Percentiles rank a stretch among this genome's conserved stretches.
Evolutionary conservation across 805 yeast species (phyloP).

Genomic region (Starmerella potacharoeniae): DNA sequence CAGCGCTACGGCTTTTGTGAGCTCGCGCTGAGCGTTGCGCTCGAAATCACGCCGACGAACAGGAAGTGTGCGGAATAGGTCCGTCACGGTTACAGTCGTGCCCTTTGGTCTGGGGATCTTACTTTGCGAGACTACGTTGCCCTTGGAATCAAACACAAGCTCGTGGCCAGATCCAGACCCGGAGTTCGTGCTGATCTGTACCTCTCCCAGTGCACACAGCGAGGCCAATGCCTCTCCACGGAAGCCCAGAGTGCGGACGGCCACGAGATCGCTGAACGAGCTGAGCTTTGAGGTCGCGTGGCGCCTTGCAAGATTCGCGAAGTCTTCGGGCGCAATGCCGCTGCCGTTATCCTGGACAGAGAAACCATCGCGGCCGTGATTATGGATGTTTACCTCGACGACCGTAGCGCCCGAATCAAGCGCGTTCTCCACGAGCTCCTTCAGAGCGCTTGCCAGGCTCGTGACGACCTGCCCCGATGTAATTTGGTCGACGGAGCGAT

Average conservation of each 20-base stretch:
- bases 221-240: constrained; percentile 61
- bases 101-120: constrained; percentile 51
- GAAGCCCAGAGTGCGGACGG: constrained; percentile 46
- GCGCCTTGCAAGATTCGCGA: constrained; percentile 37
- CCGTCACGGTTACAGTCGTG: constrained; percentile 47
- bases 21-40: constrained; percentile 60
- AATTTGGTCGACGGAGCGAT: constrained; percentile 53
- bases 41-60: constrained; percentile 68
- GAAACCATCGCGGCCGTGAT: constrained; percentile 62
- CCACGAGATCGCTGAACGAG: constrained; percentile 31
- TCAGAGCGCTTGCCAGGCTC: constrained; percentile 63
- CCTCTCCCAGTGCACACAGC: constrained; percentile 37
- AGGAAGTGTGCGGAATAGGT: constrained; percentile 60
- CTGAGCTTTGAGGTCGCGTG: constrained; percentile 47
- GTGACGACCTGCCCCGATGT: constrained; percentile 91
- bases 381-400: constrained; percentile 55
- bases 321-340: constrained; percentile 47
- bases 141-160: constrained; percentile 45
- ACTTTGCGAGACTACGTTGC: constrained; percentile 35
- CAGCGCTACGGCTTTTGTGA: constrained; percentile 49
- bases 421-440: constrained; percentile 79
- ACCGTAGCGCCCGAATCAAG: constrained; percentile 65
- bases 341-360: constrained; percentile 65
- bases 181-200: constrained; percentile 40
- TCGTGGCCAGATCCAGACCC: constrained; percentile 44